Evolutionary conservation across 2,329 filamentous ascomycete species (phyloP).

Genomic region (Fusarium luffae): DNA sequence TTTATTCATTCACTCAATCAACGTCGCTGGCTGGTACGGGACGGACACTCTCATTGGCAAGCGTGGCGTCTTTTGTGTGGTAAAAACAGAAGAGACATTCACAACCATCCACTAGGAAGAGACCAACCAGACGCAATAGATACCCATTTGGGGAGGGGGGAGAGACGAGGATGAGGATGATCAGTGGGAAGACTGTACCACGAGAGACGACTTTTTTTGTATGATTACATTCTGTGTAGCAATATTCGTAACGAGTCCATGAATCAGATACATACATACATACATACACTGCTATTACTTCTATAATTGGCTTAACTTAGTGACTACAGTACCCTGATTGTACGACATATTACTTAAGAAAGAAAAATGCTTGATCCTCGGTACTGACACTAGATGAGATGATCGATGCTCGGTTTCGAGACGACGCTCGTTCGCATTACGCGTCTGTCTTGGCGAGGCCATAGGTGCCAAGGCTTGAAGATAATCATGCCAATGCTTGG

Average conservation of each 20-base stretch:
- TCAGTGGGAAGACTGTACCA: slow-evolving; percentile 25
- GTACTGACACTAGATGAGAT: not conserved
- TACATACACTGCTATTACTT: slow-evolving; percentile 6
- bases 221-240: slow-evolving; percentile 35
- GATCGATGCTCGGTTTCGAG: not conserved
- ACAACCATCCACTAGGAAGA: slow-evolving; percentile 1
- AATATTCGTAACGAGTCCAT: slow-evolving; percentile 41
- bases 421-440: slow-evolving; percentile 8
- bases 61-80: slow-evolving; percentile 37
- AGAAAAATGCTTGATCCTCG: not conserved
- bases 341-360: not conserved
- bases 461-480: slow-evolving; percentile 29
- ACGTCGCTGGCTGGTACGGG: slow-evolving; percentile 47
- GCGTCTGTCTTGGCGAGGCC: slow-evolving; percentile 22
- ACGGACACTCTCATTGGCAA: slow-evolving; percentile 33
- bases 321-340: not conserved
- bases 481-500: slow-evolving; percentile 7
- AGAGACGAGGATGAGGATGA: not conserved
- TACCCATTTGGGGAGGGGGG: not conserved
- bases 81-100: slow-evolving; percentile 9
- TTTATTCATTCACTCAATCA: slow-evolving; percentile 11
- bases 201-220: slow-evolving; percentile 17
- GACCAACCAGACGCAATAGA: slow-evolving; percentile 8
- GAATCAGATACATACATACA: slow-evolving; percentile 18
- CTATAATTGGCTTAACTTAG: slow-evolving; percentile 10